Evolutionary conservation across 2,329 filamentous ascomycete species (phyloP), one percentile per base, ranked within the genome.

Genomic region (Juglanconis oblonga): DNA sequence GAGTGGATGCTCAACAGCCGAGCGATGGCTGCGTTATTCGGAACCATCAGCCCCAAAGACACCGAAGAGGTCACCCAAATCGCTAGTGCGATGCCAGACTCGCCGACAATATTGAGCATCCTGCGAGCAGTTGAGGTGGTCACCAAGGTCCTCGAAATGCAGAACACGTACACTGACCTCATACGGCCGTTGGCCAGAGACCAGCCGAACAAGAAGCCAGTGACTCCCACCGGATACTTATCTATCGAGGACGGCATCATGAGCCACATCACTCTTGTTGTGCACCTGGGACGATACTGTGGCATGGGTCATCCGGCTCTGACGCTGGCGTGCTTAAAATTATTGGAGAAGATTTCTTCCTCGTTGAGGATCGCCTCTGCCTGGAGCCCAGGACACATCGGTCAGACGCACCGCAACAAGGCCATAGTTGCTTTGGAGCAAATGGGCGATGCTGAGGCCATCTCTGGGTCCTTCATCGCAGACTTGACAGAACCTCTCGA

Each of bases 1-100:
- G 95, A 99, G 71, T 98, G 95, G 92, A 85, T 99, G 75, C 97
- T 96, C 74, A 97, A 96, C 70, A 91, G 96, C 69, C 91, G 89
- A 65, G 91, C 97, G 29, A 86, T 96, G 68, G 85, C 84, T 65
- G 85, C 88, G 13, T 76, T 99, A 2, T 94, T 97, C 73, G 82
- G 85, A 59, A 85, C 89, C 10, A 85, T 95, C 35, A 90, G 94
- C 66, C 61, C 55, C 24, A 61, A 59, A n/a, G 24, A 58, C 14
- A 45, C 54, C 2, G 89, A 96, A 71, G 86, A 94, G 66, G 77
- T 88, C 14, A 79, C 82, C 7, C 87, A 90, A 61, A 83, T 97
- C 45, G 86, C 90, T 63, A 87, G 85, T 66, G 85, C 91, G 10
- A 78, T 87, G 4, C 85, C 88, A 1, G 88, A 92, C 66, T 96